These are phyloP conservation scores for Amanita inopinata DNA, from an alignment of 768 basidiomycete species.

Conservation along the genomic window DNA sequence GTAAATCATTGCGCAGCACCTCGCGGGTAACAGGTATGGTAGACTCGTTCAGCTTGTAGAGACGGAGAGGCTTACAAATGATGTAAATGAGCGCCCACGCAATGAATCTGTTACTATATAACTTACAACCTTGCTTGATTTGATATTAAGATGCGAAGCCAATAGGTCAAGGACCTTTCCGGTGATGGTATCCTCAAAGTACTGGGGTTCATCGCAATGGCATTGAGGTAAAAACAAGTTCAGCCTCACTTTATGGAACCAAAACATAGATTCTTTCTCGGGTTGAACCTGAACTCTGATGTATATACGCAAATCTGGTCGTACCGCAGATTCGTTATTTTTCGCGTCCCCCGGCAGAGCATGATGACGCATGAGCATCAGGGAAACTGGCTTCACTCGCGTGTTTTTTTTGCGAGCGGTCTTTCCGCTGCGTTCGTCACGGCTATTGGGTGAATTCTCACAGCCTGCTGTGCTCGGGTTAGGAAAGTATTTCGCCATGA, in stretches of 20 bases:
- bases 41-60: neutral
- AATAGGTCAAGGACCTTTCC: slow-evolving; percentile 58
- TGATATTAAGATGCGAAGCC: slow-evolving; percentile 26
- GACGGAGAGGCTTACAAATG: neutral
- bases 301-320: slow-evolving; percentile 50
- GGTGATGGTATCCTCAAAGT: slow-evolving; percentile 37
- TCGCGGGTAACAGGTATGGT: neutral
- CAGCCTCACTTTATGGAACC: slow-evolving; percentile 59
- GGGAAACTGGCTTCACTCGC: slow-evolving; percentile 49
- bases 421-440: no score
- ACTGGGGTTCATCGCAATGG: slow-evolving; percentile 3
- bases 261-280: slow-evolving; percentile 38
- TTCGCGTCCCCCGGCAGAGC: slow-evolving; percentile 56
- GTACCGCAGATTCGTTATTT: slow-evolving; percentile 35
- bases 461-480: slow-evolving; percentile 16
- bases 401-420: slow-evolving; percentile 35
- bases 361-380: slow-evolving; percentile 69
- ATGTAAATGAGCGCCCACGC: no score
- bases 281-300: slow-evolving; percentile 31
- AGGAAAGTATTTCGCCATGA: slow-evolving; percentile 46
- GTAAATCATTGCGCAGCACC: slow-evolving; percentile 36
- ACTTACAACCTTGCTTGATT: slow-evolving; percentile 24
- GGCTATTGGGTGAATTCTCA: slow-evolving; percentile 14
- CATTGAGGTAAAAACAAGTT: neutral
- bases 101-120: no score